These are phyloP conservation scores for Candida anglica DNA, from an alignment of 805 yeast genomes.

Conservation along the genomic window DNA sequence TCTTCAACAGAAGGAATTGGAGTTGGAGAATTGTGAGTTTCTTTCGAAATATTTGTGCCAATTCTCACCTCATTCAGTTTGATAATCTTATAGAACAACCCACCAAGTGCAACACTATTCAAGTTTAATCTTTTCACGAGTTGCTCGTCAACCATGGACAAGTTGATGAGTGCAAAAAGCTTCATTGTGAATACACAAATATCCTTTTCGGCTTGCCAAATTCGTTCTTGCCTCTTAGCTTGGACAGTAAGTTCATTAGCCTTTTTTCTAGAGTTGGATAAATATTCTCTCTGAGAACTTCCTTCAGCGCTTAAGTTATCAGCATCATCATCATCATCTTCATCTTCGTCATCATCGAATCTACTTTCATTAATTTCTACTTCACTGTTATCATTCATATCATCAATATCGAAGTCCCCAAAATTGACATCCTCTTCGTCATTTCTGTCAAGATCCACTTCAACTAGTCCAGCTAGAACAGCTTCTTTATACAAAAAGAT, in stretches of 20 bases:
- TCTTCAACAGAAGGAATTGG: background rate
- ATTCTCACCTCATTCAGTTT: constrained; percentile 14
- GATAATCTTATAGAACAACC: constrained; percentile 20
- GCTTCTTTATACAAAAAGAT: constrained; percentile 49
- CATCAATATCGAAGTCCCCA: constrained; percentile 18
- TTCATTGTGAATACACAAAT: constrained; percentile 40
- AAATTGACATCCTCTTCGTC: constrained; percentile 49
- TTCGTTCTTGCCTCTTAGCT: constrained; percentile 6
- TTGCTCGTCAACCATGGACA: constrained; percentile 24
- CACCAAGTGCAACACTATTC: constrained; percentile 35
- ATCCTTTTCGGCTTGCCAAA: constrained; percentile 37
- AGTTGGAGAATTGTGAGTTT: background rate
- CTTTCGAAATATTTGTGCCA: background rate
- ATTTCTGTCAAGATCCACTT: constrained; percentile 43
- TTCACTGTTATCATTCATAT: constrained; percentile 4
- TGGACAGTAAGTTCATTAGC: constrained; percentile 1
- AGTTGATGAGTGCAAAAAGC: constrained; percentile 28
- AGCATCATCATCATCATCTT: constrained; percentile 7
- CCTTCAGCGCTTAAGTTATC: constrained; percentile 1
- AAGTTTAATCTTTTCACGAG: constrained; percentile 29
- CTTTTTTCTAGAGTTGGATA: background rate
- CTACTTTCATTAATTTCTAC: constrained; percentile 5
- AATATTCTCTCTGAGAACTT: background rate
- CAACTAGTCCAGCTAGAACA: constrained; percentile 32
- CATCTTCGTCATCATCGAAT: constrained; percentile 8